phyloP scores from a whole-genome alignment of 257 asterid species.

The Solanum clarkiae region DNA sequence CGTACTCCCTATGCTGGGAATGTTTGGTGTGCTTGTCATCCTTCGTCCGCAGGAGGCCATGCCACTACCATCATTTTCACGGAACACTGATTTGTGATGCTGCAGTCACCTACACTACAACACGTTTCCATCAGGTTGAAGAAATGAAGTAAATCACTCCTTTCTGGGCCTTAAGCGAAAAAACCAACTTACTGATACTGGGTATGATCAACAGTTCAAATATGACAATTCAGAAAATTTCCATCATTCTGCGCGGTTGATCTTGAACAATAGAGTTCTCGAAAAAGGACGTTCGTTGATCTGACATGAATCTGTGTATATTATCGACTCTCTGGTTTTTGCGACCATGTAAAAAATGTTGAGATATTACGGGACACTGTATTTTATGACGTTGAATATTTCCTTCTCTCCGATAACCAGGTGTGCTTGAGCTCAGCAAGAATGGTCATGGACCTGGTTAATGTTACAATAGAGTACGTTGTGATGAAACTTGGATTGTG shows the following conservation, averaged over 20 bases:
- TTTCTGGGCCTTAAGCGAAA: not conserved
- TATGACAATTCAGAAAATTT: not conserved
- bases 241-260: not conserved
- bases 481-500: not conserved
- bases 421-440: not conserved
- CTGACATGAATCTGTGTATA: not conserved
- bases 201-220: not conserved
- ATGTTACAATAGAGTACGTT: not conserved
- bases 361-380: not conserved
- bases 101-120: not conserved
- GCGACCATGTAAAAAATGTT: not conserved
- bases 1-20: conserved; percentile 94
- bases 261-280: not conserved
- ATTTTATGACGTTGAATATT: not conserved
- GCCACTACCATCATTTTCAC: conserved; percentile 95
- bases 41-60: conserved; percentile 85
- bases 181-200: not conserved
- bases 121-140: not conserved
- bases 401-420: not conserved
- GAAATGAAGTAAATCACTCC: not conserved
- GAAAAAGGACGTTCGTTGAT: not conserved
- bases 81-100: conserved; percentile 73
- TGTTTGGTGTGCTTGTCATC: conserved; percentile 83
- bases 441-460: not conserved
- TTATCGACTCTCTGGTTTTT: not conserved